Percentiles rank a stretch among this genome's conserved stretches.
Evolutionary conservation across 352 stramenopile species (phyloP).

Genomic region (Phytophthora sp.): DNA sequence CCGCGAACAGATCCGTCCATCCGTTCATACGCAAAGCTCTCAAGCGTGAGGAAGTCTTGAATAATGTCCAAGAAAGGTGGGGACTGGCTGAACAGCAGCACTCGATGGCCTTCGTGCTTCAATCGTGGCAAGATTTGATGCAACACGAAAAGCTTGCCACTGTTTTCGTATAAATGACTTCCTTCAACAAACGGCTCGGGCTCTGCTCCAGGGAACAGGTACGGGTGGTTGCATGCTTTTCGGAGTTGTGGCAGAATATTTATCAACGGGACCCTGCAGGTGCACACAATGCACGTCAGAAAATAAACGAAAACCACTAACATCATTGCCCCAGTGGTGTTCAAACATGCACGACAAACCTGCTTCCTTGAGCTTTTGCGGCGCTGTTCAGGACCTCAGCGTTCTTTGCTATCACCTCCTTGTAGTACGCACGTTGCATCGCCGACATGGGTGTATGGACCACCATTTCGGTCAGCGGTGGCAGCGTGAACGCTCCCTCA

Average conservation of each 20-base stretch:
- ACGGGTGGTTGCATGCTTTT: conserved; percentile 88
- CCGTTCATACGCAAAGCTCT: conserved; percentile 78
- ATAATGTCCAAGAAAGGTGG: conserved; percentile 82
- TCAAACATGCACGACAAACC: conserved; percentile 17
- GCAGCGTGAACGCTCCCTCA: conserved; percentile 67
- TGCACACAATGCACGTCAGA: conserved; percentile 14
- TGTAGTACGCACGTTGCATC: conserved; percentile 87
- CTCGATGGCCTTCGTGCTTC: conserved; percentile 81
- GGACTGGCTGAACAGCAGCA: conserved; percentile 83
- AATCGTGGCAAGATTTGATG: conserved; percentile 84
- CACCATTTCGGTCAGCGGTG: conserved; percentile 77
- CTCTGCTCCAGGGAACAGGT: conserved; percentile 91
- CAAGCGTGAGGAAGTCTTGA: conserved; percentile 79
- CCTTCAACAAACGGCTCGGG: conserved; percentile 79
- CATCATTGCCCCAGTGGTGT: too few relatives aligned
- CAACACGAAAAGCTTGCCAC: conserved; percentile 86
- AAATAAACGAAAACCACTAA: not conserved
- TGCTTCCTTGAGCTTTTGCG: conserved; percentile 34
- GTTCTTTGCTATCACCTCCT: conserved; percentile 77
- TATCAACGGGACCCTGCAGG: conserved; percentile 83
- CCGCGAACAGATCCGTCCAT: conserved; percentile 79
- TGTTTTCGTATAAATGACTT: conserved; percentile 76
- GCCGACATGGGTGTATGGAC: conserved; percentile 77
- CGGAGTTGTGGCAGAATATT: conserved; percentile 97
- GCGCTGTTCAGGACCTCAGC: conserved; percentile 57